These are phyloP conservation scores for Mimosa bimucronata DNA, from an alignment of 306 rosid genomes.

Conservation along the genomic window DNA sequence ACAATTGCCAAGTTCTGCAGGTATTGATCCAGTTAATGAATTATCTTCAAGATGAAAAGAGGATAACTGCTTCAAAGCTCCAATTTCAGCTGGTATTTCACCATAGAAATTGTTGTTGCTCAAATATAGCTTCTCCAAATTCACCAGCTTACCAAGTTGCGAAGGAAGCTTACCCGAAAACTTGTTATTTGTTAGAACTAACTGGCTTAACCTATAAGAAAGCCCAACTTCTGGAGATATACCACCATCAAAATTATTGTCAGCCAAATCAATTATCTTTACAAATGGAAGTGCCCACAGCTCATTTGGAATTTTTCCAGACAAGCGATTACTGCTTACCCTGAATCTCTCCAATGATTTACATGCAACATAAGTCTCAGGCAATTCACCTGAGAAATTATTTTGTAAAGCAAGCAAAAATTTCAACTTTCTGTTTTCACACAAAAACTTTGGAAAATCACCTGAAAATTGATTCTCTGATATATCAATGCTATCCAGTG, in stretches of 20 bases:
- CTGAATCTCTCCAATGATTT: slow-evolving; percentile 77
- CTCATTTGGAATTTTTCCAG: slow-evolving; percentile 69
- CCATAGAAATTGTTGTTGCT: slow-evolving; percentile 70
- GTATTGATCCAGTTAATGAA: slow-evolving; percentile 69
- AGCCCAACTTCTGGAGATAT: slow-evolving; percentile 62
- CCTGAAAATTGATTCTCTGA: slow-evolving; percentile 95
- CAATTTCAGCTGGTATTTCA: slow-evolving; percentile 71
- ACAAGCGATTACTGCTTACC: slow-evolving; percentile 64
- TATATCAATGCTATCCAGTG: slow-evolving; percentile 78
- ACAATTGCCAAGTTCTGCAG: slow-evolving; percentile 69
- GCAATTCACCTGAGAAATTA: slow-evolving; percentile 75
- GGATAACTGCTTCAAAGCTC: slow-evolving; percentile 72
- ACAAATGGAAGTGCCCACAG: slow-evolving; percentile 83
- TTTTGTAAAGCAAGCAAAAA: slow-evolving; percentile 87
- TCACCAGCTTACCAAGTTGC: slow-evolving; percentile 70
- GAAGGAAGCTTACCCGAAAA: slow-evolving; percentile 82
- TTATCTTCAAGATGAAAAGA: slow-evolving; percentile 78
- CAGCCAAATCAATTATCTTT: slow-evolving; percentile 73
- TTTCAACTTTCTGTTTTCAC: slow-evolving; percentile 61
- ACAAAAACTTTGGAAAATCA: slow-evolving; percentile 78
- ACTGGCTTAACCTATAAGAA: slow-evolving; percentile 66
- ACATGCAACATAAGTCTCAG: slow-evolving; percentile 67
- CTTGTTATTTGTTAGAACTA: slow-evolving; percentile 63
- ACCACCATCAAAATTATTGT: slow-evolving; percentile 70
- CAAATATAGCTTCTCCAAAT: slow-evolving; percentile 77